Base-by-base conservation (phyloP, 352 stramenopile species). In the Pythium sukuiense region DNA sequence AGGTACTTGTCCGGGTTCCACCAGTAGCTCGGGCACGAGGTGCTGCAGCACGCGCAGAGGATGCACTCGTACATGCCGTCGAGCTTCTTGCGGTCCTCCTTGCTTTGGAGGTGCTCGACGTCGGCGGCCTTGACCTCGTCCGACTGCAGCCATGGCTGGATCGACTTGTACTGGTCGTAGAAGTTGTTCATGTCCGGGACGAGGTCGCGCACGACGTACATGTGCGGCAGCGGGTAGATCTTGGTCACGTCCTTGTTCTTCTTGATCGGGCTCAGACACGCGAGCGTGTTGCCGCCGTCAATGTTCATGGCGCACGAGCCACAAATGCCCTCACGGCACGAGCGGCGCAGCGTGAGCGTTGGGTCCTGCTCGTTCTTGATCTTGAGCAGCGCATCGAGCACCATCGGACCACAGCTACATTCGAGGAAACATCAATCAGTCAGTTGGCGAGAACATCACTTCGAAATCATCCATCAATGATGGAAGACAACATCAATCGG, bases 61-160 rank as follows among this genome's bases (percentile, higher is more conserved):
- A 99, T 99, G 81, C 97, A 99, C 86, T 99, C 98, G 80, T 99
- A 99, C 97, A 99, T 99, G 66, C 98, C 97, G 77, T 99, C 98
- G 9, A 99, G 84, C 78, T 99, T 99, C 85, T 98, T 98, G 62
- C 98, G 90, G 85, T 99, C 98, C 59, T 99, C 90, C 58, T 97
- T 96, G 55, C 85, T 96, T 74, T 95, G 86, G 52, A 95, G 59
- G 74, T 94, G 85, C 74, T 96, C 87, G 35, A 90, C 77, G 64
- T 97, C 97, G 43, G 86, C 73, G 14, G 88, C 73, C 66, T 97
- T 97, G 27, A 87, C 77, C 61, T 89, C 80, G 63, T 96, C 87
- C 71, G 90, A 97, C 79, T 99, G 95, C 59, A 99, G 90, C 97
- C 97, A 99, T n/a, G 98, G 98, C 84, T 99, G 90, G 79, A 99